Evolutionary conservation across 495 filamentous ascomycete genomes (phyloP), one percentile per base, ranked within the genome.

Genomic region (Xylaria intraflava): DNA sequence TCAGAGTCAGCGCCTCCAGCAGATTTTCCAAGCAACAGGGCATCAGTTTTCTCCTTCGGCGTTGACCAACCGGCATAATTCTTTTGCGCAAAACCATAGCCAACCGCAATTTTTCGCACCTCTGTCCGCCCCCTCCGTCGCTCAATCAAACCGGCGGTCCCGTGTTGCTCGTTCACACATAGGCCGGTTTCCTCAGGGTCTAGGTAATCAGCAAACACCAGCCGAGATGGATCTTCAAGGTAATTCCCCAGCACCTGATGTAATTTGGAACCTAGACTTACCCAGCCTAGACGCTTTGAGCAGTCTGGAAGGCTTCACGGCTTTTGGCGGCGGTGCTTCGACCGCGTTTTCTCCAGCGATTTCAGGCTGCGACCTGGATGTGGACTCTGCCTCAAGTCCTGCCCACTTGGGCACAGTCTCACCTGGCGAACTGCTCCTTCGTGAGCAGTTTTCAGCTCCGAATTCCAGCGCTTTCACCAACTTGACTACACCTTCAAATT

Each of bases 401-500:
- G 55, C 68, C 59, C 78, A 79, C 65, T 63, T 80, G 62, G 81
- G 75, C 59, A 95, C 91, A 17, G 78, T 97, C 43, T 97, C 92
- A 49, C 92, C 92, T 12, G 83, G 85, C 66, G 90, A 96, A 59
- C 72, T 96, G 39, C 77, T 90, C 64, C 69, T 87, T 56, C 62
- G 67, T 46, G 86, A 89, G 55, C 73, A 77, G 16, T 74, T 74
- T 61, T 93, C 90, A 49, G 83, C 89, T 26, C 89, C 90, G 35
- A 88, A 89, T 49, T 95, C 91, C 0, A 76, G 85, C 36, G 83
- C 89, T 12, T 86, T 90, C 64, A 94, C 90, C 6, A 84, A 90
- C 53, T 61, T 96, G 60, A 93, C 90, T 49, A 94, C 91, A 48
- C 91, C 88, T 27, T 84, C 81, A 17, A 77, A 87, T 20, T 82